A percentile compares a stretch with the other conserved stretches of the same genome.
phyloP scores from a whole-genome alignment of 805 yeast species.

The Candida parachauliodes region DNA sequence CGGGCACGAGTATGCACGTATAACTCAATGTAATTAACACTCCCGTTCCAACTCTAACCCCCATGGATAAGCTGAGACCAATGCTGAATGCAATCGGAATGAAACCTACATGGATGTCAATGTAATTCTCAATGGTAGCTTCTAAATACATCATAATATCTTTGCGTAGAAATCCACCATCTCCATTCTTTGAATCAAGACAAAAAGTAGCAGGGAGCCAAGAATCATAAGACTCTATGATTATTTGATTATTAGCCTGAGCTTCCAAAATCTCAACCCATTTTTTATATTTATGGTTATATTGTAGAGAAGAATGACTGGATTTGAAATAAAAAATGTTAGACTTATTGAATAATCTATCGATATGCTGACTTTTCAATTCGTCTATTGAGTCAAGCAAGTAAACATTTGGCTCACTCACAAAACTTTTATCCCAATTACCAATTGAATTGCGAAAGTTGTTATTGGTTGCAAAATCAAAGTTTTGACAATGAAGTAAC shows the following conservation, averaged over 20 bases:
- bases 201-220: slow-evolving; percentile 10
- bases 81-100: slow-evolving; percentile 8
- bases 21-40: slow-evolving; percentile 4
- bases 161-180: slow-evolving; percentile 7
- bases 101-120: slow-evolving; percentile 5
- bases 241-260: background rate
- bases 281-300: slow-evolving; percentile 1
- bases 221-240: background rate
- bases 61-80: slow-evolving; percentile 5
- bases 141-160: slow-evolving; percentile 5
- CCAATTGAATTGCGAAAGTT: background rate
- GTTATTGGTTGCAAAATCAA: background rate
- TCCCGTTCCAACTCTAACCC: slow-evolving; percentile 8
- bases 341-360: slow-evolving; percentile 3
- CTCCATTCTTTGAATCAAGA: slow-evolving; percentile 7
- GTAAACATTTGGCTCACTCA: slow-evolving; percentile 3
- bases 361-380: slow-evolving; percentile 4
- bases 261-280: slow-evolving; percentile 7
- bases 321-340: slow-evolving; percentile 9
- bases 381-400: slow-evolving; percentile 7
- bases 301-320: slow-evolving; percentile 5
- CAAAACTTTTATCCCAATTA: too few species aligned
- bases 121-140: slow-evolving; percentile 6
- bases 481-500: too few species aligned
- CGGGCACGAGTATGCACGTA: slow-evolving; percentile 2